Conservation (phyloP, 2,329 filamentous ascomycete genomes). For the Aspergillus eucalypticola region DNA sequence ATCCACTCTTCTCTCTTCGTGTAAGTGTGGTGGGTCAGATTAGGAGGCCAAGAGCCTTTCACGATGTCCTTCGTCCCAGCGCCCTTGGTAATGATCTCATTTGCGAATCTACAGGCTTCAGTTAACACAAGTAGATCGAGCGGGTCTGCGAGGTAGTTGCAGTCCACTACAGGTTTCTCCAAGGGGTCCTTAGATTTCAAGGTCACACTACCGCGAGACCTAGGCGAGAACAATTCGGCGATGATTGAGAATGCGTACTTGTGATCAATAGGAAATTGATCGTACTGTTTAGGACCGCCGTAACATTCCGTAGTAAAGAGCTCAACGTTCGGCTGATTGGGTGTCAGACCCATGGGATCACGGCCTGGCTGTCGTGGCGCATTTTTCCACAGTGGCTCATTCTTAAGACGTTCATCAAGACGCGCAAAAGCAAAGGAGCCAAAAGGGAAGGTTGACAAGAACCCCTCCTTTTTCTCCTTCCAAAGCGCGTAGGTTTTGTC, state of each 20-base stretch:
- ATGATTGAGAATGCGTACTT: conserved; percentile 61
- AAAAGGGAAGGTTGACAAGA: conserved; percentile 63
- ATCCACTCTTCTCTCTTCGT: conserved; percentile 60
- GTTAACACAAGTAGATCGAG: conserved; percentile 60
- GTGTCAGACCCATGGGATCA: conserved; percentile 63
- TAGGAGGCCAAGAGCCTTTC: conserved; percentile 61
- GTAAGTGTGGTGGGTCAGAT: conserved; percentile 54
- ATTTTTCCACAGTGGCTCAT: conserved; percentile 57
- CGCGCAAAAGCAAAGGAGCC: conserved; percentile 63
- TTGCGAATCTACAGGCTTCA: conserved; percentile 60
- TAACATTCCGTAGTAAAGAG: conserved; percentile 65
- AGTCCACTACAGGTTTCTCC: conserved; percentile 59
- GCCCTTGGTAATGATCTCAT: conserved; percentile 62
- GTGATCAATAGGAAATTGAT: conserved; percentile 54
- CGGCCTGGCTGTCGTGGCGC: conserved; percentile 53
- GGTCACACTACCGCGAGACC: conserved; percentile 57
- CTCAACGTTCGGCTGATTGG: conserved; percentile 61
- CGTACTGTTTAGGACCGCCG: conserved; percentile 60
- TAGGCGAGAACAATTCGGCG: conserved; percentile 59
- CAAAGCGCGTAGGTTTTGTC: conserved; percentile 56
- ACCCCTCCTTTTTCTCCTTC: conserved; percentile 59
- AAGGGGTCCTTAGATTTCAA: conserved; percentile 52
- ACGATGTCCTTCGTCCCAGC: conserved; percentile 60
- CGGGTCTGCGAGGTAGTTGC: conserved; percentile 58
- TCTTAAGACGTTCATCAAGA: conserved; percentile 60